Conservation (phyloP, 108 stramenopile species). For the Nitzschia palea region DNA sequence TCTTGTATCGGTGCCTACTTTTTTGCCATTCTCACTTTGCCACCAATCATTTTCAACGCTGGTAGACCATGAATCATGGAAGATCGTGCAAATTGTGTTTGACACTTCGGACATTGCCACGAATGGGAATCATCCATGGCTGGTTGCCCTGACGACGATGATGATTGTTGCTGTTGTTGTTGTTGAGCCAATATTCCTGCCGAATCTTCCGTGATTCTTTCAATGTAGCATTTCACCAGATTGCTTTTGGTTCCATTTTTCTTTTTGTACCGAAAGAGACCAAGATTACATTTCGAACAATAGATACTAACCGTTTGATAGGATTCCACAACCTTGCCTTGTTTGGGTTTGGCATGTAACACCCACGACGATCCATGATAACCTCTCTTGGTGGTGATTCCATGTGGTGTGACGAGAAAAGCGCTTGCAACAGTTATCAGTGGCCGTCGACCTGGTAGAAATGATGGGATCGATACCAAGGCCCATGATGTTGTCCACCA, state of each 20-base stretch:
- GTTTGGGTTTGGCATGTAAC: conserved; percentile 37
- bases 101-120: conserved; percentile 56
- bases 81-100: conserved; percentile 48
- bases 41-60: conserved; percentile 61
- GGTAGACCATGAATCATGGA: conserved; percentile 53
- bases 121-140: background rate
- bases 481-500: too few species aligned
- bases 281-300: conserved; percentile 50
- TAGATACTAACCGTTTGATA: conserved; percentile 75
- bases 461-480: too few species aligned
- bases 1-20: too few species aligned
- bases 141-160: background rate
- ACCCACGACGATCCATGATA: too few species aligned
- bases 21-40: conserved; percentile 75
- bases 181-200: conserved; percentile 28
- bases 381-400: too few species aligned
- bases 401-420: too few species aligned
- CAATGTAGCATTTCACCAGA: conserved; percentile 66
- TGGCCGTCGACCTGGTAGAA: too few species aligned
- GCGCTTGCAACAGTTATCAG: too few species aligned
- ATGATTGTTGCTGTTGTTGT: background rate
- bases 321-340: conserved; percentile 44
- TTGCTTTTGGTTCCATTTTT: conserved; percentile 77
- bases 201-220: conserved; percentile 58
- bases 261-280: conserved; percentile 76